Base-by-base conservation (phyloP, 2,329 filamentous ascomycete species). In the Pseudogymnoascus sp. region DNA sequence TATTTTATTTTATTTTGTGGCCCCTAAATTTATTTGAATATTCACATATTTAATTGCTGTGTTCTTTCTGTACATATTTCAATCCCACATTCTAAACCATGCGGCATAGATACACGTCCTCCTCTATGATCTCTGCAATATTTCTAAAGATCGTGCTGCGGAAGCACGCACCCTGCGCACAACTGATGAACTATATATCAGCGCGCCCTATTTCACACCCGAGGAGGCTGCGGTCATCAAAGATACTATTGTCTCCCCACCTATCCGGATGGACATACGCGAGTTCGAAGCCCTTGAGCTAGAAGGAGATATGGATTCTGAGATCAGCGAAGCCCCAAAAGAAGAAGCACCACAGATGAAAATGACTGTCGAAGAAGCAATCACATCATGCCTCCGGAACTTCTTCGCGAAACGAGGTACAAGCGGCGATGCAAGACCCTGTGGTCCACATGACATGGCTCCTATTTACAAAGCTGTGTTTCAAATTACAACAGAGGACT, bases 381-480 rank as follows among this genome's bases (percentile, higher is more conserved):
- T 72, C 15, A 64, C 68, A 29, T 42, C 41, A 4, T 62, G 63
- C 9, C 62, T 73, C 15, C 55, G 36, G 7, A 67, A 65, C 51
- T 72, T 73, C 63, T 66, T 69, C 25, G 66, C 67, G 2, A 70
- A 71, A 62, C 65, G 69, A 13, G 66, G 63, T 62, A 69, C 70
- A 17, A 71, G 70, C 62, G 69, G 68, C 12, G 71, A 73, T 62
- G 62, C 64, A 9, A 58, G 69, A 59, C 70, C 69, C 8, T 71
- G 66, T 55, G 70, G 70, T 38, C 68, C 70, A 7, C 71, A 71
- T 64, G 70, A 69, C 55, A 67, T 71, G 63, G 67, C 6, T n/a
- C 58, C 66, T 21, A 61, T 67, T 41, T 67, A 66, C 61, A 15
- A 39, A 39, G 61, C 48, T 29, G 66, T 69, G 5, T 68, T 68